Conservation (phyloP, 2,329 filamentous ascomycete genomes). For the Aspergillus intermedius region DNA sequence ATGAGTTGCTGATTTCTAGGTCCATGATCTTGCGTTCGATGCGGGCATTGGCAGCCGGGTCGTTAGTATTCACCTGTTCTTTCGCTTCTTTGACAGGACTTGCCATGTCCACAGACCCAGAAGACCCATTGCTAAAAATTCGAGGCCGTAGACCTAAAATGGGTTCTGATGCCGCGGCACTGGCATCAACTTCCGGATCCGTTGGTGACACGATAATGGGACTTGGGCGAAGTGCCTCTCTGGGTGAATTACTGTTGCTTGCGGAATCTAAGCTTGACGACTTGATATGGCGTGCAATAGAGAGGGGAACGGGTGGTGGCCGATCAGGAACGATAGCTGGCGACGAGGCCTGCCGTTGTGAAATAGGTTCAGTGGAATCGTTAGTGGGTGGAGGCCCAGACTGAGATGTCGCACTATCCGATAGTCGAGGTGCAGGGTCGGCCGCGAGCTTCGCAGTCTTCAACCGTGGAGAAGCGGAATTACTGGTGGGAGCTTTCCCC, state of each 20-base stretch:
- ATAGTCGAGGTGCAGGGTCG: slow-evolving; percentile 14
- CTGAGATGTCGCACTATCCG: slow-evolving; percentile 16
- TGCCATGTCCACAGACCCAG: slow-evolving; percentile 36
- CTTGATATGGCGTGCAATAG: slow-evolving; percentile 20
- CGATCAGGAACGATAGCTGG: slow-evolving; percentile 13
- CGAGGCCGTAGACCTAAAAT: slow-evolving; percentile 20
- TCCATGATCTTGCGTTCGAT: slow-evolving; percentile 93
- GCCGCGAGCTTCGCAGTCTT: slow-evolving; percentile 25
- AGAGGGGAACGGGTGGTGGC: slow-evolving; percentile 10
- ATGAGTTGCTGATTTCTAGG: slow-evolving; percentile 93
- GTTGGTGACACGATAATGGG: slow-evolving; percentile 25
- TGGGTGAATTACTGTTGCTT: slow-evolving; percentile 8
- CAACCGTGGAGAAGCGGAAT: slow-evolving; percentile 23
- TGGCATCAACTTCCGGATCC: slow-evolving; percentile 13
- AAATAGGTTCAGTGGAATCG: slow-evolving; percentile 10
- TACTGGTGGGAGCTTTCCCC: slow-evolving; percentile 10
- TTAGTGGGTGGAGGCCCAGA: slow-evolving; percentile 16
- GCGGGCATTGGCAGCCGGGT: slow-evolving; percentile 78
- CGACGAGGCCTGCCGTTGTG: slow-evolving; percentile 16
- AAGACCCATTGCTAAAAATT: slow-evolving; percentile 29
- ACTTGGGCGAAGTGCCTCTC: slow-evolving; percentile 24
- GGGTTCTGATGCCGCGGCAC: slow-evolving; percentile 18
- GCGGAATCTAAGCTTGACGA: slow-evolving; percentile 30
- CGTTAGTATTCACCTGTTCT: slow-evolving; percentile 54
- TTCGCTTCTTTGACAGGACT: slow-evolving; percentile 41